A percentile compares a stretch with the other conserved stretches of the same genome.
phyloP scores from a whole-genome alignment of 2,329 filamentous ascomycete species.

The Rhinocladiella mackenziei region DNA sequence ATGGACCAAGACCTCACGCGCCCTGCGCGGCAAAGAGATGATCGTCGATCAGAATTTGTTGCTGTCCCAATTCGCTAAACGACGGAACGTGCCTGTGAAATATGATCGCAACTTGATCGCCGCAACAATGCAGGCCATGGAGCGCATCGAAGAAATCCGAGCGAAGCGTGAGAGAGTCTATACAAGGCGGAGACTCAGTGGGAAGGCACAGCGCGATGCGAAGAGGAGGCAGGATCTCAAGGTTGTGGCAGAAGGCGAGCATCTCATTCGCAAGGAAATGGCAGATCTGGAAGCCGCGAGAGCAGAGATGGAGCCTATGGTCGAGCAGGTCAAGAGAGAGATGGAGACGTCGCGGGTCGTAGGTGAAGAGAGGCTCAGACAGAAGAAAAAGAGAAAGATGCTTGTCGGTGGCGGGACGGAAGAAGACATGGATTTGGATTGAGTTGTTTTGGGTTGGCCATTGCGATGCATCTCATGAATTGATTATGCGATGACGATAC shows the following conservation, averaged over 20 bases:
- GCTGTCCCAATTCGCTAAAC: constrained; percentile 70
- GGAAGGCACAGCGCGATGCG: constrained; percentile 68
- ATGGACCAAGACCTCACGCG: constrained; percentile 93
- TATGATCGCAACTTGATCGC: constrained; percentile 91
- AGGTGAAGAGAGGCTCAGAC: constrained; percentile 40
- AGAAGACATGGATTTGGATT: constrained; percentile 48
- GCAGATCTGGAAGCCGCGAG: constrained; percentile 55
- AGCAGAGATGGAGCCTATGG: constrained; percentile 30
- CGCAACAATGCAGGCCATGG: constrained; percentile 88
- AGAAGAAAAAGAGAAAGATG: constrained; percentile 44
- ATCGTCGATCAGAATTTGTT: constrained; percentile 85
- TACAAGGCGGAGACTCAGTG: constrained; percentile 89
- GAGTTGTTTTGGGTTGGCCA: constrained; percentile 24
- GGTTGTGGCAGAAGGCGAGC: constrained; percentile 85
- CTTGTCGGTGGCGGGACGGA: constrained; percentile 44
- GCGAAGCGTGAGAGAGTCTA: constrained; percentile 80
- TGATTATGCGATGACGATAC: constrained; percentile 13
- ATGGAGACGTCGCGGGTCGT: constrained; percentile 38
- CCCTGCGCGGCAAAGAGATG: constrained; percentile 79
- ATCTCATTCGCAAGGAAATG: constrained; percentile 73
- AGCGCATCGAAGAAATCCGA: constrained; percentile 81
- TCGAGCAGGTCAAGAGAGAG: constrained; percentile 29
- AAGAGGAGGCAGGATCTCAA: constrained; percentile 77
- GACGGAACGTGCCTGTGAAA: constrained; percentile 88
- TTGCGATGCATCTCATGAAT: not conserved